Percentiles rank a stretch among this genome's conserved stretches.
Evolutionary conservation across 179 eudicot species (phyloP).

Genomic region (Sideroxylon spinosum): DNA sequence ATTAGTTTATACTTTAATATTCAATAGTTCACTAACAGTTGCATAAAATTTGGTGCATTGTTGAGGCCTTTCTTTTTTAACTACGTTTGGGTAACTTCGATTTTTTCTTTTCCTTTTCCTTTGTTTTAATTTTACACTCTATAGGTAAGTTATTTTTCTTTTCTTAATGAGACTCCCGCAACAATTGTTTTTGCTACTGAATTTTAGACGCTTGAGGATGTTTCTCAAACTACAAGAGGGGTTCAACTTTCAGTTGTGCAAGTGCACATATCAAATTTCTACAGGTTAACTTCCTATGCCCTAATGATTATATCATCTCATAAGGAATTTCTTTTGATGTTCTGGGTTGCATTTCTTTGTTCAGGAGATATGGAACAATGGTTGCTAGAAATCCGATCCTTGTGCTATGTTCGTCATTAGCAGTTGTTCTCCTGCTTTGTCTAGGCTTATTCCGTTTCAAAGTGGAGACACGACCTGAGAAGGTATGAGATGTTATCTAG

Average conservation of each 20-base stretch:
- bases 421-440: conserved; percentile 63
- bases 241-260: conserved; percentile 89
- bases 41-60: too few relatives aligned
- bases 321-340: conserved; percentile 10
- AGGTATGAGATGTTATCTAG: conserved; percentile 44
- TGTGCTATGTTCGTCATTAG: conserved; percentile 69
- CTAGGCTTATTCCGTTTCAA: conserved; percentile 79
- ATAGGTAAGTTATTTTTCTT: not conserved
- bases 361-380: conserved; percentile 92
- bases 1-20: too few relatives aligned
- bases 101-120: not conserved
- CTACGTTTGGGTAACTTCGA: not conserved
- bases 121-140: not conserved
- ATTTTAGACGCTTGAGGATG: conserved; percentile 66
- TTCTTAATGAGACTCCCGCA: not conserved
- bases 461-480: conserved; percentile 97
- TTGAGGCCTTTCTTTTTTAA: not conserved
- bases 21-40: too few relatives aligned
- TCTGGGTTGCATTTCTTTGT: conserved; percentile 13
- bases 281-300: conserved; percentile 49
- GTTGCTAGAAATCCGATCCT: conserved; percentile 82
- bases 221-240: conserved; percentile 52
- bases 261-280: conserved; percentile 82
- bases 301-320: conserved; percentile 14
- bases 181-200: not conserved